A percentile compares a stretch with the other conserved stretches of the same genome.
Conservation (phyloP, 2,329 filamentous ascomycete species). For the Hypoxylon sp. region DNA sequence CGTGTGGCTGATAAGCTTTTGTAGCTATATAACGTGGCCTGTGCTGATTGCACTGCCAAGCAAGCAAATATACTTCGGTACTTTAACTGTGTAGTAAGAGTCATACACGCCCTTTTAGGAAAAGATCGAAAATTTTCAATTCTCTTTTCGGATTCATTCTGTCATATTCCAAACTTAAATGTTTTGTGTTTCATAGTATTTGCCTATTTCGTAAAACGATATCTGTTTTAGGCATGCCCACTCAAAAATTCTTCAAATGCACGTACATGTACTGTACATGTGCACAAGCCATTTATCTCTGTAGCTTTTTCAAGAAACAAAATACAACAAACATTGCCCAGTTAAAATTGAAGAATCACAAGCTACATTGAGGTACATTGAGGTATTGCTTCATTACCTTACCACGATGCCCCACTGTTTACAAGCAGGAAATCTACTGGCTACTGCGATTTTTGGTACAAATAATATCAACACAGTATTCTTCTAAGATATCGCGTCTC, state of each 20-base stretch:
- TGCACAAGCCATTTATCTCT: not conserved
- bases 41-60: constrained; percentile 31
- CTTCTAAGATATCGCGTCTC: not conserved
- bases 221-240: not conserved
- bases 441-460: not conserved
- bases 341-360: no score
- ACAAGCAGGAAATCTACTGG: not conserved
- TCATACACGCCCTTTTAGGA: not conserved
- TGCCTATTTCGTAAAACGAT: not conserved
- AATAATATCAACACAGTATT: not conserved
- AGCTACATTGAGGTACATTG: not conserved
- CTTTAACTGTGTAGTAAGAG: not conserved
- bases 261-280: not conserved
- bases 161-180: not conserved
- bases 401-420: not conserved
- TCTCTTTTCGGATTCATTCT: not conserved
- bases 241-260: no score
- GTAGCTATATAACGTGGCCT: constrained; percentile 30
- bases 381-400: not conserved
- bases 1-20: constrained; percentile 40
- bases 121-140: not conserved
- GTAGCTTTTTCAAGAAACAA: no score
- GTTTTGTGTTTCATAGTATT: not conserved
- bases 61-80: constrained; percentile 6
- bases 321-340: no score